These are phyloP conservation scores for Leccinum variabile DNA, from an alignment of 1,284 basidiomycete species.

Conservation along the genomic window DNA sequence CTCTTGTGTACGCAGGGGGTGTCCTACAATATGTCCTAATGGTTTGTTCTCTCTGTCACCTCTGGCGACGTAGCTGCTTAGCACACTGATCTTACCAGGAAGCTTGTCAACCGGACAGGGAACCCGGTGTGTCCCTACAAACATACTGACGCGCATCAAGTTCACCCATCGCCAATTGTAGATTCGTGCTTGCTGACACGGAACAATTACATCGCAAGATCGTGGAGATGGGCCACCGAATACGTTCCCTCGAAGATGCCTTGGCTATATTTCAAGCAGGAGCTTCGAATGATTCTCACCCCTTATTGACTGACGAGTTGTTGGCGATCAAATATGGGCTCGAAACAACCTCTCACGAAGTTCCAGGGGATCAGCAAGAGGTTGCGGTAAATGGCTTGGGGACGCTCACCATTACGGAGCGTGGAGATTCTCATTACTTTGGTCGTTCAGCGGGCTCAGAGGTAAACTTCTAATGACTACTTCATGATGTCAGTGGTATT, in stretches of 20 bases:
- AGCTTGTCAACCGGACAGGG: slow-evolving; percentile 61
- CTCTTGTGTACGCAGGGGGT: slow-evolving; percentile 46
- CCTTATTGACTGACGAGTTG: slow-evolving; percentile 62
- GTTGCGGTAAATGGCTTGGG: slow-evolving; percentile 49
- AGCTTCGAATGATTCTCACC: slow-evolving; percentile 60
- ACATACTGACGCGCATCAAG: background rate
- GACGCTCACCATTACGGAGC: slow-evolving; percentile 60
- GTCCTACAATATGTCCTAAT: slow-evolving; percentile 56
- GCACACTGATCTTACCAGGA: slow-evolving; percentile 27
- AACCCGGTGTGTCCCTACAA: slow-evolving; percentile 41
- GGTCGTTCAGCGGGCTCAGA: slow-evolving; percentile 66
- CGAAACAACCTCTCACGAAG: slow-evolving; percentile 36
- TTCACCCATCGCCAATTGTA: slow-evolving; percentile 15
- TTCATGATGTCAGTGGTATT: background rate
- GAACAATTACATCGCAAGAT: slow-evolving; percentile 70
- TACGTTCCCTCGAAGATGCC: slow-evolving; percentile 69
- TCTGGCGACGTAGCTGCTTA: background rate
- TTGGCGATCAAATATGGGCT: slow-evolving; percentile 60
- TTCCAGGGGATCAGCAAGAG: slow-evolving; percentile 30
- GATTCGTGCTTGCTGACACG: slow-evolving; percentile 71
- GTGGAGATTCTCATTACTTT: slow-evolving; percentile 66
- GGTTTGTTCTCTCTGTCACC: slow-evolving; percentile 24
- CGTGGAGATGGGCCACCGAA: slow-evolving; percentile 69
- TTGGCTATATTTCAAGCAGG: slow-evolving; percentile 61
- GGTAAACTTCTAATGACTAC: slow-evolving; percentile 21